Base-by-base conservation (phyloP, 1,284 basidiomycete genomes). In the Austroboletus rostrupii region DNA sequence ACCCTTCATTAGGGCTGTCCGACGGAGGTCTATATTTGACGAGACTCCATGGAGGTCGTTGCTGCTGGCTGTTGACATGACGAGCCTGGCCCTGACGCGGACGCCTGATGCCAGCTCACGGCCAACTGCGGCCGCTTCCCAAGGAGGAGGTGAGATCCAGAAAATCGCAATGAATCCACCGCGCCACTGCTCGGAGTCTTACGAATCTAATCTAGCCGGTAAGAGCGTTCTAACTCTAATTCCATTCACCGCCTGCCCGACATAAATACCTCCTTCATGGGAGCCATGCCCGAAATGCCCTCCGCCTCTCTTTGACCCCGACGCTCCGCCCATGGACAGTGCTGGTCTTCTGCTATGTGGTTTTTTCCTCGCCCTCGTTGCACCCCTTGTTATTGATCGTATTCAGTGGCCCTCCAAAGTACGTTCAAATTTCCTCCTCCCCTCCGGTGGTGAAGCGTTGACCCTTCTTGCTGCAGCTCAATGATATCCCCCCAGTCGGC, bases 401-500 rank as follows among this genome's bases (percentile, higher is more conserved):
- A 39, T 64, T 35, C 55, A 48, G 40, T 55, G 58, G 56, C 50
- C 61, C 26, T 61, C 62, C 43, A 66, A 67, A 53, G 65, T 47
- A 50, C 29, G 61, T 55, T 40, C 28, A 11, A 2, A 37, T 21
- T 38, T 38, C 45, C 3, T 20, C 45, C 3, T 20, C 31, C 26
- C 8, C 31, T 31, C 38, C 47, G 38, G 40, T 26, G 23, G 23
- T 26, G 3, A 26, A 26, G 23, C 23, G 23, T 7, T 26, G 23
- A 51, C 47, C 20, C 5, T 38, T 42, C 40, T n/a, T 47, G 28
- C 11, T 47, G 26, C 46, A 69, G 64, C 64, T 66, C 48, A 29
- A 56, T 20, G 38, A 40, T 17, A 71, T 74, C 39, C 72, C 73
- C n/a, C 57, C 69, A 1, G 59, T 72, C 12, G 73, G 72, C 7